phyloP scores from a whole-genome alignment of 2,329 filamentous ascomycete species.

The Thielaviopsis populi region DNA sequence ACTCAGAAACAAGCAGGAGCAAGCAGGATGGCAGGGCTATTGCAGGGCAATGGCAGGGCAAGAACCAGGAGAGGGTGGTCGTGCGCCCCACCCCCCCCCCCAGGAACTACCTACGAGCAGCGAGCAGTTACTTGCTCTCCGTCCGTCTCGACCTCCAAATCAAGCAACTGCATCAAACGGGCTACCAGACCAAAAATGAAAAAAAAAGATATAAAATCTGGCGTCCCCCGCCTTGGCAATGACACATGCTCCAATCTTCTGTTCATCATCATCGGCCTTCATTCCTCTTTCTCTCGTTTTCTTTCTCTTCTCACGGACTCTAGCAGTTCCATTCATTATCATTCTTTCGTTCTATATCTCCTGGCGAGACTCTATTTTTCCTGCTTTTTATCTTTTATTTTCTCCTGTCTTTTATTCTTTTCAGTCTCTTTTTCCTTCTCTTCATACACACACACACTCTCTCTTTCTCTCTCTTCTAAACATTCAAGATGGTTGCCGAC shows the following conservation, averaged over 20 bases:
- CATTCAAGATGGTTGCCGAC: conserved; percentile 15
- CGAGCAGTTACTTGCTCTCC: not conserved
- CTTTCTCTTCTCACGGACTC: not conserved
- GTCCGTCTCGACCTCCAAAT: not conserved
- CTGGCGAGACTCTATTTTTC: not conserved
- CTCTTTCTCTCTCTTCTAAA: not conserved
- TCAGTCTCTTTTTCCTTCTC: not conserved
- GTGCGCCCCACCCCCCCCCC: too few relatives aligned
- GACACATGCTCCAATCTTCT: not conserved
- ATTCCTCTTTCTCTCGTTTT: not conserved
- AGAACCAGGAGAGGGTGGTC: not conserved
- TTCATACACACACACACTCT: not conserved
- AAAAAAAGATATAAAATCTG: not conserved
- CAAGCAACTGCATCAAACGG: not conserved
- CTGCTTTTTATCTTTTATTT: not conserved
- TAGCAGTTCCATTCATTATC: not conserved
- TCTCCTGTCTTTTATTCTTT: not conserved
- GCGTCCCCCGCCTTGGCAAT: not conserved
- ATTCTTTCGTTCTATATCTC: not conserved
- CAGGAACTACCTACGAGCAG: not conserved
- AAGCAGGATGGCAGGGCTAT: not conserved
- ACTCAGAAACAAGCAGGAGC: not conserved
- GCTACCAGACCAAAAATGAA: not conserved
- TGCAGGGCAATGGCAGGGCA: not conserved
- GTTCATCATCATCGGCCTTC: not conserved